Evolutionary conservation across 2,329 filamentous ascomycete species (phyloP).

Genomic region (Neoscytalidium dimidiatum): DNA sequence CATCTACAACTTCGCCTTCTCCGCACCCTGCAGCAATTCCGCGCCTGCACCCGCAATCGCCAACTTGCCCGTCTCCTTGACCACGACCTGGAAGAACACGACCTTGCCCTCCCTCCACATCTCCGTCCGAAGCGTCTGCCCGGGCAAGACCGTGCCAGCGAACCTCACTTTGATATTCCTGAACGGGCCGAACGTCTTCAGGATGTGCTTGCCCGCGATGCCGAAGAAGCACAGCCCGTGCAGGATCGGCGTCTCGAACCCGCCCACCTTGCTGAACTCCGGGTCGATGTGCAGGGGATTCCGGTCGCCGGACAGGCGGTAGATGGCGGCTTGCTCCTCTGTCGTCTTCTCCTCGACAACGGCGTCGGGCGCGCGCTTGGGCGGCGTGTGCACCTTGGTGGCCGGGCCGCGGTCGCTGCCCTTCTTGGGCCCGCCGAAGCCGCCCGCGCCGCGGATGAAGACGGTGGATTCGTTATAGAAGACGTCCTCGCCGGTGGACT

Average conservation of each 20-base stretch:
- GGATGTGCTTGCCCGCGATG: constrained; percentile 83
- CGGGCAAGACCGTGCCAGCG: constrained; percentile 80
- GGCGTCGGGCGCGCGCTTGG: constrained; percentile 68
- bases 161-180: constrained; percentile 95
- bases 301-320: constrained; percentile 90
- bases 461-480: constrained; percentile 97
- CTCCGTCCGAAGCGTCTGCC: constrained; percentile 85
- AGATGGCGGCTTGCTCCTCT: constrained; percentile 89
- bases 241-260: constrained; percentile 91
- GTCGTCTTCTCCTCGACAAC: constrained; percentile 84
- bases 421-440: constrained; percentile 83
- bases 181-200: constrained; percentile 49
- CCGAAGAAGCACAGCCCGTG: constrained; percentile 98
- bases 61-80: constrained; percentile 90
- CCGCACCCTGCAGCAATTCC: constrained; percentile 62
- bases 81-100: constrained; percentile 82
- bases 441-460: constrained; percentile 88
- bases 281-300: constrained; percentile 98
- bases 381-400: constrained; percentile 77
- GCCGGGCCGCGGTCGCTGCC: constrained; percentile 75
- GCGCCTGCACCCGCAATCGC: constrained; percentile 80
- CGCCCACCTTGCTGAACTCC: constrained; percentile 88
- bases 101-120: constrained; percentile 71
- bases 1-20: constrained; percentile 36
- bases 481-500: constrained; percentile 80